phyloP scores from a whole-genome alignment of 768 basidiomycete species.

The Boletus rubescentipes region DNA sequence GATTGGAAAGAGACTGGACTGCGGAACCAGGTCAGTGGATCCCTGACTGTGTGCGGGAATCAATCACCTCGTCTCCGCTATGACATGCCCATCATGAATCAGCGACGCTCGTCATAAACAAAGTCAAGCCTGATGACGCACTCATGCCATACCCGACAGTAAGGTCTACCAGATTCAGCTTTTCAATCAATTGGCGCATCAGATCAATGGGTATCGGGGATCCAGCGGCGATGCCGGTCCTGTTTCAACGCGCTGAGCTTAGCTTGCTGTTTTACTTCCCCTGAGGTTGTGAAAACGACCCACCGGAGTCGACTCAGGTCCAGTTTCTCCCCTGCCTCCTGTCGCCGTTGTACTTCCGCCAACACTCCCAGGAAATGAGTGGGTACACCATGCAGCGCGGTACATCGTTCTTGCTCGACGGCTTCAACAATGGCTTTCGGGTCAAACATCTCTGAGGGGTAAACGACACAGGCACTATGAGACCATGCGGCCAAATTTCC shows the following conservation, averaged over 20 bases:
- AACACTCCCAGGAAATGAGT: slow-evolving; percentile 82
- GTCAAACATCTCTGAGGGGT: slow-evolving; percentile 65
- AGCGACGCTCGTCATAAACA: background rate
- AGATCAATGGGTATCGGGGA: slow-evolving; percentile 76
- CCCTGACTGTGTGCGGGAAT: background rate
- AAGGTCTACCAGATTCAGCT: slow-evolving; percentile 65
- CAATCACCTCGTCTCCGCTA: slow-evolving; percentile 69
- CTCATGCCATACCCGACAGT: slow-evolving; percentile 89
- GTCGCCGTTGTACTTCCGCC: slow-evolving; percentile 59
- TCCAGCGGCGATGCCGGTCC: slow-evolving; percentile 83
- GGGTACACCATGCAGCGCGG: slow-evolving; percentile 81
- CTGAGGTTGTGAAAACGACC: background rate
- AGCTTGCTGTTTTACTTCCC: background rate
- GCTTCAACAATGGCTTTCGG: slow-evolving; percentile 69
- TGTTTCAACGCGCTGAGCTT: slow-evolving; percentile 23
- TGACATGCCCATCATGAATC: background rate
- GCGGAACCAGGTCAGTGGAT: background rate
- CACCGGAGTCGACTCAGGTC: slow-evolving; percentile 59
- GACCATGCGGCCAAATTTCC: slow-evolving; percentile 80
- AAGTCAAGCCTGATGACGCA: slow-evolving; percentile 36
- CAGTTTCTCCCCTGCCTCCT: slow-evolving; percentile 41
- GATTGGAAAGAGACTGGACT: slow-evolving; percentile 88
- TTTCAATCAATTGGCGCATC: slow-evolving; percentile 69
- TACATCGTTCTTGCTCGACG: slow-evolving; percentile 66
- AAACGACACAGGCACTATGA: slow-evolving; percentile 72